A percentile compares a stretch with the other conserved stretches of the same genome.
These are phyloP conservation scores for Serendipita indica DNA, from an alignment of 768 basidiomycete species.

Conservation along the genomic window DNA sequence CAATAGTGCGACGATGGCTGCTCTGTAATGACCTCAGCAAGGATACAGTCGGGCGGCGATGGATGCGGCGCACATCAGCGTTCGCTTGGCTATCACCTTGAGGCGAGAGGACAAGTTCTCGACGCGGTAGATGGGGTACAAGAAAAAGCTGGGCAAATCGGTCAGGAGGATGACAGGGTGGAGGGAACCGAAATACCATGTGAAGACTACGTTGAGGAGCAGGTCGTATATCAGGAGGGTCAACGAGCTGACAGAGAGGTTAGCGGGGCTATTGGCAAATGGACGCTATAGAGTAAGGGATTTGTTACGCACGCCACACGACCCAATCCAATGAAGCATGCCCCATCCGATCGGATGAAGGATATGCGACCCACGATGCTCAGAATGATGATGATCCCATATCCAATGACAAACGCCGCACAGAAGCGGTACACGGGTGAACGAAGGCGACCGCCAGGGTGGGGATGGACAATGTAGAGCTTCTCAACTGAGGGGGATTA, in stretches of 20 bases:
- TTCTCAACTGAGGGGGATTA: conserved; percentile 26
- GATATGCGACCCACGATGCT: conserved; percentile 28
- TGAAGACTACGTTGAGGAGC: conserved; percentile 22
- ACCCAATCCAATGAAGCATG: conserved; percentile 36
- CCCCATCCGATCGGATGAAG: conserved; percentile 25
- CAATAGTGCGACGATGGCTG: conserved; percentile 31
- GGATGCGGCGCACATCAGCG: conserved; percentile 25
- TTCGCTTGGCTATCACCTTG: conserved; percentile 28
- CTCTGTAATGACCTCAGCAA: conserved; percentile 20
- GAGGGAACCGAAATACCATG: conserved; percentile 2
- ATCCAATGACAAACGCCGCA: conserved; percentile 25
- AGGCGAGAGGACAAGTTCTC: conserved; percentile 24
- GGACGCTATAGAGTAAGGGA: not conserved
- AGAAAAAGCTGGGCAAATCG: conserved; percentile 22
- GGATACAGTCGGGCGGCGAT: not conserved
- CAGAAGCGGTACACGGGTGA: conserved; percentile 31
- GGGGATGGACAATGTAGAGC: conserved; percentile 29
- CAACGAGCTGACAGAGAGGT: conserved; percentile 24
- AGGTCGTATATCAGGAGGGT: conserved; percentile 34
- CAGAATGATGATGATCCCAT: conserved; percentile 27
- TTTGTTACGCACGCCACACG: conserved; percentile 21
- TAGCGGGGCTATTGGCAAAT: not conserved
- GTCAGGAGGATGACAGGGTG: not conserved
- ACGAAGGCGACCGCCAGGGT: conserved; percentile 17
- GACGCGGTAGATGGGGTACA: conserved; percentile 32